These are phyloP conservation scores for Lizonia empirigonia DNA, from an alignment of 2,329 filamentous ascomycete species.

Conservation along the genomic window DNA sequence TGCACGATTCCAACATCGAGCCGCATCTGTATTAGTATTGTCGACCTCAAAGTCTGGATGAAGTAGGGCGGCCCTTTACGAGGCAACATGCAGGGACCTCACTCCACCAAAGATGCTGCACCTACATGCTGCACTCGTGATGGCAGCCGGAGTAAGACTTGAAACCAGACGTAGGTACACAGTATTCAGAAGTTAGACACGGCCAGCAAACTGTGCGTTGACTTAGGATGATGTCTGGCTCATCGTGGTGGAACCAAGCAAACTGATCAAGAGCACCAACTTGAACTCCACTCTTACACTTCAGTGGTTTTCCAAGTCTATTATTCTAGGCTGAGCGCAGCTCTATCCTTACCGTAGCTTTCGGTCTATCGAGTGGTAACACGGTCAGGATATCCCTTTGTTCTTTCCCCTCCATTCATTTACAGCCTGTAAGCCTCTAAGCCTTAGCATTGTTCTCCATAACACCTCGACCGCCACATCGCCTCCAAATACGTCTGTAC, in stretches of 20 bases:
- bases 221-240: too few species aligned
- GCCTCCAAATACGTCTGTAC: background rate
- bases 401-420: background rate
- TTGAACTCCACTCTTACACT: background rate
- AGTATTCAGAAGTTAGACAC: background rate
- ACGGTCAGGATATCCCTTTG: background rate
- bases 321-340: too few species aligned
- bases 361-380: background rate
- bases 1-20: background rate
- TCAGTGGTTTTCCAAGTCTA: background rate
- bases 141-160: background rate
- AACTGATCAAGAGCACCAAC: background rate
- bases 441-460: constrained; percentile 9
- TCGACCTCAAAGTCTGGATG: background rate
- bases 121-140: background rate
- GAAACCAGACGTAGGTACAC: background rate
- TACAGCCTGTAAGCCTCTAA: too few species aligned
- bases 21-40: background rate
- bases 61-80: constrained; percentile 5
- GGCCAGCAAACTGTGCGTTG: too few species aligned
- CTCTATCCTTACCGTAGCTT: background rate
- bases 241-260: background rate
- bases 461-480: background rate
- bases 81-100: background rate
- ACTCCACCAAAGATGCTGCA: background rate